Conservation (phyloP, 2,329 filamentous ascomycete species). For the Alternaria tenuissima region DNA sequence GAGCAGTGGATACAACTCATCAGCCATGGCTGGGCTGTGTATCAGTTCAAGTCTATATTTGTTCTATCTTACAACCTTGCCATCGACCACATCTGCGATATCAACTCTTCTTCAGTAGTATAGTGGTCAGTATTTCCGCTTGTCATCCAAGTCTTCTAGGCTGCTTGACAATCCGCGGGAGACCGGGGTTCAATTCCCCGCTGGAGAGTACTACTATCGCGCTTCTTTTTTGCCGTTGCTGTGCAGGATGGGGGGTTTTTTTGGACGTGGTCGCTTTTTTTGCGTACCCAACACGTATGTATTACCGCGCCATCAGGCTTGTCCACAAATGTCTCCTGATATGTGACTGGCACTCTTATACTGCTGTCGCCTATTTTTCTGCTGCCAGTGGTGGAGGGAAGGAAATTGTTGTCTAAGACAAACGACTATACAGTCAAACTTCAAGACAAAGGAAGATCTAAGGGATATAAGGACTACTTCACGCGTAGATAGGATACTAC, state of each 20-base stretch:
- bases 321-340: not conserved
- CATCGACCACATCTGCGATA: not conserved
- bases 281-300: not conserved
- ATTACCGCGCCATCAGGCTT: not conserved
- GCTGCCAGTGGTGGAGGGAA: not conserved
- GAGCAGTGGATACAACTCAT: no score
- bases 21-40: not conserved
- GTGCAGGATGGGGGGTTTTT: not conserved
- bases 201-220: conserved; percentile 1
- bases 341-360: not conserved
- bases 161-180: not conserved
- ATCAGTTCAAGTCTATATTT: no score
- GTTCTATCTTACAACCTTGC: not conserved
- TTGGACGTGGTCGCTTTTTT: not conserved
- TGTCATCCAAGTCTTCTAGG: not conserved
- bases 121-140: conserved; percentile 9
- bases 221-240: not conserved
- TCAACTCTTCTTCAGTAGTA: conserved; percentile 7
- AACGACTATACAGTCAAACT: no score
- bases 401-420: no score
- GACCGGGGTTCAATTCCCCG: conserved; percentile 6
- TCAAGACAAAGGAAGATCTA: no score
- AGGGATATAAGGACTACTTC: no score
- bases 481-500: no score
- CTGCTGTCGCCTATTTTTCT: not conserved